Evolutionary conservation across 73 alveolate genomes (phyloP).

Genomic region (Paramecium octaurelia): DNA sequence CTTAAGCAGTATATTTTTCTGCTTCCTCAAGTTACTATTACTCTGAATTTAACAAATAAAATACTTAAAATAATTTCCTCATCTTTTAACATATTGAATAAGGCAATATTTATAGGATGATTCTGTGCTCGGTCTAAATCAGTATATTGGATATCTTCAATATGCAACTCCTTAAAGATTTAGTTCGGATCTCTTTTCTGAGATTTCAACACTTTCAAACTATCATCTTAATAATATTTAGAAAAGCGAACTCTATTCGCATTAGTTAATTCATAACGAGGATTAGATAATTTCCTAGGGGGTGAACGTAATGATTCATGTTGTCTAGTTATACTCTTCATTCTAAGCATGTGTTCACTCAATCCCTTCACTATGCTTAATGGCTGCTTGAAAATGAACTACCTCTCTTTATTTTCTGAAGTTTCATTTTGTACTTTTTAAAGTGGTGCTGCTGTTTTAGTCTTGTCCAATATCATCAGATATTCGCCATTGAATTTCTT

Average conservation of each 20-base stretch:
- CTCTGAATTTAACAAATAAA: not conserved
- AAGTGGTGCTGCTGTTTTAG: not conserved
- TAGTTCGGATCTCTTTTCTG: not conserved
- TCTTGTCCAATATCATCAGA: not conserved
- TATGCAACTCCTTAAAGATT: not conserved
- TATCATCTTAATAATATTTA: not conserved
- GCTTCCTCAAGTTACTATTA: not conserved
- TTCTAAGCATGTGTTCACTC: conserved; percentile 15
- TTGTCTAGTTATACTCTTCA: not conserved
- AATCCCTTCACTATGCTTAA: not conserved
- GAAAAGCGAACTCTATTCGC: conserved; percentile 1
- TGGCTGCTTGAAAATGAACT: not conserved
- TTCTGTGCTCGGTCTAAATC: not conserved
- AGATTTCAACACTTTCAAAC: not conserved
- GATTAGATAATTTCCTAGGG: not conserved
- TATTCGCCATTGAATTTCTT: not conserved
- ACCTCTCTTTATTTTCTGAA: not conserved
- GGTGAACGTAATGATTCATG: not conserved
- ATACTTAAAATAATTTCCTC: not conserved
- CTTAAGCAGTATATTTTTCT: conserved; percentile 9
- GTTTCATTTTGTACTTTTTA: not conserved
- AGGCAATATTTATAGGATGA: not conserved
- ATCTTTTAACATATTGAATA: not conserved
- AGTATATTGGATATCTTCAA: not conserved
- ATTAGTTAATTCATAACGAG: not conserved